Evolutionary conservation across 306 rosid species (phyloP).

Genomic region (Echinosophora koreensis): DNA sequence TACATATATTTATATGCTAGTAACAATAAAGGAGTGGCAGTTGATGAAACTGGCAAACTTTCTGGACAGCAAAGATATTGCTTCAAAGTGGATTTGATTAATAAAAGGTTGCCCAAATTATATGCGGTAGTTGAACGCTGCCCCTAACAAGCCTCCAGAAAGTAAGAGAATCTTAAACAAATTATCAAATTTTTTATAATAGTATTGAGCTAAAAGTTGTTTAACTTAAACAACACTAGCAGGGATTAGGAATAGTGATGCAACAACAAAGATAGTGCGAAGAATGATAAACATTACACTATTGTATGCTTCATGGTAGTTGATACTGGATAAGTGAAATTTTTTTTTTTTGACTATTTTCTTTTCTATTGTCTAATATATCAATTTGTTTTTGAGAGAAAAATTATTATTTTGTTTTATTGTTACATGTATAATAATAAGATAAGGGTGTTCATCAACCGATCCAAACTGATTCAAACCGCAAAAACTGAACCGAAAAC

Average conservation of each 20-base stretch:
- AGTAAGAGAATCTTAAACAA: neutral
- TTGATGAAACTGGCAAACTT: constrained; percentile 43
- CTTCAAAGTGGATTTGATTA: constrained; percentile 22
- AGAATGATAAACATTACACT: neutral
- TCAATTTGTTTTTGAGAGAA: too few species aligned
- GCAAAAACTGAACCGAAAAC: too few species aligned
- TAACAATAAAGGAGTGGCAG: constrained; percentile 3
- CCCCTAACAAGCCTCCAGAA: neutral
- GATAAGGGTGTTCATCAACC: too few species aligned
- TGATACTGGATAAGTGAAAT: too few species aligned
- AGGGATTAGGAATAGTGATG: constrained; percentile 4
- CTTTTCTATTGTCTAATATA: too few species aligned
- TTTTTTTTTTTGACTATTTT: too few species aligned
- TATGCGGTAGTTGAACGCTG: constrained; percentile 52
- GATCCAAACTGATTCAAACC: too few species aligned
- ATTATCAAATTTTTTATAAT: neutral
- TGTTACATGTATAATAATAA: too few species aligned
- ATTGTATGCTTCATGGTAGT: neutral
- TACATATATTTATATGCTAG: neutral
- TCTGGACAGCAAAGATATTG: constrained; percentile 45
- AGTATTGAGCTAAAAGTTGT: constrained; percentile 29
- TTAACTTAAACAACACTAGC: constrained; percentile 23
- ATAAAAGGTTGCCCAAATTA: neutral
- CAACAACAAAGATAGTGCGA: constrained; percentile 48
- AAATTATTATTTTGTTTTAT: too few species aligned